phyloP scores from a whole-genome alignment of 2,329 filamentous ascomycete genomes.

The Chaetomium globosum region DNA sequence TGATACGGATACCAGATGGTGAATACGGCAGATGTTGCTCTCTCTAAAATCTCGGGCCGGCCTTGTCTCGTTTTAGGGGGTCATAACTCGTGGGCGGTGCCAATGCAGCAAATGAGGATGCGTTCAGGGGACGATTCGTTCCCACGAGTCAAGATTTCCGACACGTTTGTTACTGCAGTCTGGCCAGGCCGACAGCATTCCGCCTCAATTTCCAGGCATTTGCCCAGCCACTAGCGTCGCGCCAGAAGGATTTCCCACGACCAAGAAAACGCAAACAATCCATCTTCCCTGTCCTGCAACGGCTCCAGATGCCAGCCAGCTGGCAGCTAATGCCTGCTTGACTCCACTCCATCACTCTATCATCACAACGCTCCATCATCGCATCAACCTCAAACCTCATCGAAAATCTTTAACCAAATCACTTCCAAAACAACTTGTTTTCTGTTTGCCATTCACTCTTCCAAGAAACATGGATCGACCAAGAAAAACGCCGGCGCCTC shows the following conservation, averaged over 20 bases:
- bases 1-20: constrained; percentile 29
- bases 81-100: constrained; percentile 26
- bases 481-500: constrained; percentile 7
- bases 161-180: constrained; percentile 27
- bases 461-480: constrained; percentile 14
- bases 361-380: too few relatives aligned
- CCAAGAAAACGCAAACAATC: neutral
- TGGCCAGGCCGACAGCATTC: constrained; percentile 24
- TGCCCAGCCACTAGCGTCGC: constrained; percentile 5
- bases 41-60: constrained; percentile 19
- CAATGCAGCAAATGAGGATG: constrained; percentile 13
- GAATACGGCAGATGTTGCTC: constrained; percentile 28
- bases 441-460: neutral
- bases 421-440: neutral
- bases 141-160: constrained; percentile 24
- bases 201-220: constrained; percentile 29
- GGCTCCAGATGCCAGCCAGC: constrained; percentile 18
- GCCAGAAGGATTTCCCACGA: constrained; percentile 9
- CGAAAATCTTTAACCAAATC: neutral
- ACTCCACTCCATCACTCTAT: neutral
- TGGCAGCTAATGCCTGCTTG: neutral
- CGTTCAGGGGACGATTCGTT: constrained; percentile 31
- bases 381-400: neutral
- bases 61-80: constrained; percentile 18
- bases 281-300: neutral